Base-by-base conservation (phyloP, 495 filamentous ascomycete genomes). In the Aspergillus nidulans region DNA sequence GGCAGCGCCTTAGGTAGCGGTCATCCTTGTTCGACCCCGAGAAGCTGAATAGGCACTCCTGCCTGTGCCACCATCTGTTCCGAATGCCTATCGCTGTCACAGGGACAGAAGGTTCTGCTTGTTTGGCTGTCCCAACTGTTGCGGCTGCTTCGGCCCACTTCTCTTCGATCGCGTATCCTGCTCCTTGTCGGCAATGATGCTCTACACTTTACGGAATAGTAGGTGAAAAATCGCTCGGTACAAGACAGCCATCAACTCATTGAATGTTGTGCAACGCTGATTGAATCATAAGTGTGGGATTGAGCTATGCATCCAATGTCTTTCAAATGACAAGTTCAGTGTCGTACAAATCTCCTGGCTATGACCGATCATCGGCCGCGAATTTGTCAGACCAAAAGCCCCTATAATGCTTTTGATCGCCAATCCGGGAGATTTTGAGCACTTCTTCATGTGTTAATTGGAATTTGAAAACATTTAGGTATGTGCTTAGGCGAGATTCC, bases 391-490 rank as follows among this genome's bases (percentile, higher is more conserved):
- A 69, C 85, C 86, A 92, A 61, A 85, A 92, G 0, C 74, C 82
- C 43, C 88, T 77, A 57, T 72, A 88, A 70, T 91, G 83, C 71
- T 87, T 85, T 75, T 83, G 63, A 60, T 74, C 70, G 1, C 90
- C 89, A 26, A 77, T 32, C 53, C 74, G 66, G 6, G 73, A 68
- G 53, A 95, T 85, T 61, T 87, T 79, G 52, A 84, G 68, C 4
- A 92, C 73, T 73, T 95, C 91, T 49, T 75, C 67, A 0, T 83
- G 81, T 1, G 84, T 91, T 61, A 95, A 65, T 60, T 84, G 84
- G 69, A 95, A 94, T 5, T 79, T 81, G 50, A 88, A 58, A 15
- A 68, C 74, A 10, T 74, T 65, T 60, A 91, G 62, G 62, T 88
- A 92, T 53, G 79, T 78, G 56, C 75, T 78, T 63, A 96, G 58